Evolutionary conservation across 2,329 filamentous ascomycete genomes (phyloP).

Genomic region (Macrophomina phaseolina): DNA sequence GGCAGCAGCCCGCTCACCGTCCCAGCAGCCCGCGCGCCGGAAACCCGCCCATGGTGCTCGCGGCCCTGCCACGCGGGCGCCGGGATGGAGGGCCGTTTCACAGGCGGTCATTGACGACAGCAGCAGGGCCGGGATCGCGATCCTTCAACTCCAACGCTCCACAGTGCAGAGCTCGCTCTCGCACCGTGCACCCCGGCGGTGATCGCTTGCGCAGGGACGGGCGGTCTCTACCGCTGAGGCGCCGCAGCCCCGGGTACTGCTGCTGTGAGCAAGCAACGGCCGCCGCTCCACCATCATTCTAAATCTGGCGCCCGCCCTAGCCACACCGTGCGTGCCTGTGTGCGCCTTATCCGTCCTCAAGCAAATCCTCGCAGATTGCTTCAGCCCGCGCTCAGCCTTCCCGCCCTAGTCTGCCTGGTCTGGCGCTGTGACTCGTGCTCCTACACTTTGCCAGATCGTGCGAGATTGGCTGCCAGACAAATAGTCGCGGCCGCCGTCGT

Average conservation of each 20-base stretch:
- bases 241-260: slow-evolving; percentile 16
- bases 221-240: slow-evolving; percentile 24
- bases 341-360: slow-evolving; percentile 23
- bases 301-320: slow-evolving; percentile 24
- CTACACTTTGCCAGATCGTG: slow-evolving; percentile 19
- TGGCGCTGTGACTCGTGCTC: slow-evolving; percentile 13
- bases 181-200: slow-evolving; percentile 17
- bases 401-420: slow-evolving; percentile 20
- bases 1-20: neutral
- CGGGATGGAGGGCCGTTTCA: slow-evolving; percentile 15
- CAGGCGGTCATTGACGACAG: neutral
- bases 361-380: slow-evolving; percentile 23
- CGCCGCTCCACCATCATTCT: slow-evolving; percentile 26
- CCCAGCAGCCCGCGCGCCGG: slow-evolving; percentile 2
- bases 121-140: slow-evolving; percentile 13
- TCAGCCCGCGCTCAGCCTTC: slow-evolving; percentile 26
- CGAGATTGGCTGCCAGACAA: slow-evolving; percentile 18
- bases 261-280: slow-evolving; percentile 10
- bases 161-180: slow-evolving; percentile 19
- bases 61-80: slow-evolving; percentile 11
- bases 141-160: slow-evolving; percentile 23
- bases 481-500: slow-evolving; percentile 19
- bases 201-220: slow-evolving; percentile 25
- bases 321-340: slow-evolving; percentile 12
- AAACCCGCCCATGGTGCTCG: neutral